Evolutionary conservation across 768 basidiomycete genomes (phyloP).

Genomic region (Krasilnikovozyma curviuscula): DNA sequence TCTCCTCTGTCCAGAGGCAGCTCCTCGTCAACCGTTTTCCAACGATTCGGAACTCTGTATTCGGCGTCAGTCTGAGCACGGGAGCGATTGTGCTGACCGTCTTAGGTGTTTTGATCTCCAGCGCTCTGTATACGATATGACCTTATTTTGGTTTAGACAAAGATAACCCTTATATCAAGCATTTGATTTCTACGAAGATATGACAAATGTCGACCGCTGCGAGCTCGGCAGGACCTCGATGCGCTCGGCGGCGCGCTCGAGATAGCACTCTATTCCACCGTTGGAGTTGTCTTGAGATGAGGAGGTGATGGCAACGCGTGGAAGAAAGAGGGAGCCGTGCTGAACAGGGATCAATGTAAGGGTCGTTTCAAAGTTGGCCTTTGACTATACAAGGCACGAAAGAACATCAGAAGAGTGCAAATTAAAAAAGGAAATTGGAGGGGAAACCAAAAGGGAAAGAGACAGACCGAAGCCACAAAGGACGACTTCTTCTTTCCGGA

Average conservation of each 20-base stretch:
- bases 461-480: slow-evolving; percentile 29
- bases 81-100: too few species aligned
- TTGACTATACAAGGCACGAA: slow-evolving; percentile 6
- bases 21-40: too few species aligned
- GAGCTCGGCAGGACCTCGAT: slow-evolving; percentile 65
- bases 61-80: too few species aligned
- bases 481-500: slow-evolving; percentile 74
- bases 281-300: slow-evolving; percentile 33
- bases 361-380: slow-evolving; percentile 47
- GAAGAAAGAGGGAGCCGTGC: slow-evolving; percentile 59
- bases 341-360: slow-evolving; percentile 72
- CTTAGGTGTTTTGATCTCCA: too few species aligned
- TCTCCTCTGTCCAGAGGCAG: too few species aligned
- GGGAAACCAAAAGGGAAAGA: neutral
- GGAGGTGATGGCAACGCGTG: slow-evolving; percentile 40
- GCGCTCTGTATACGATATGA: too few species aligned
- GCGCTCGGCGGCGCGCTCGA: slow-evolving; percentile 63
- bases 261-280: slow-evolving; percentile 51
- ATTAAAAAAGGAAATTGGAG: neutral
- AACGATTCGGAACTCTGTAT: too few species aligned
- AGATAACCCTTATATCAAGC: too few species aligned
- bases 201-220: slow-evolving; percentile 42
- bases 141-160: too few species aligned
- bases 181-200: too few species aligned
- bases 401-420: neutral